Base-by-base conservation (phyloP, 768 basidiomycete genomes). In the Boletus barrowsii region DNA sequence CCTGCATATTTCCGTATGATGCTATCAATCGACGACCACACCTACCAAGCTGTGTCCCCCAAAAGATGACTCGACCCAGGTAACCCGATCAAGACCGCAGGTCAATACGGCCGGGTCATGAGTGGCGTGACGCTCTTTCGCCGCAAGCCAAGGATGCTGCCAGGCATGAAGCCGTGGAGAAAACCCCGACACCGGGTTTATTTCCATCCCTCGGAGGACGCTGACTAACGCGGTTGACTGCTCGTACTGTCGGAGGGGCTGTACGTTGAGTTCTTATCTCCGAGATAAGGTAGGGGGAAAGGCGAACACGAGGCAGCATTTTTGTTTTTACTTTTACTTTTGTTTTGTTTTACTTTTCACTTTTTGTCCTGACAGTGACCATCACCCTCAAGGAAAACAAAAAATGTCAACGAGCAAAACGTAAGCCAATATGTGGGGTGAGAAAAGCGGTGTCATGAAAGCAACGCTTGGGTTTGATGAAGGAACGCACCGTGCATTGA, bases 101-200 rank as follows among this genome's bases (percentile, higher is more conserved):
- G 29, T 9, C 33, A 5, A 4, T 29, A 18, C 54, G 58, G 56
- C 61, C 56, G 51, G 57, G 53, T 55, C 53, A 62, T 61, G 39
- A 8, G 51, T 60, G 48, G 54, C 51, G 48, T 32, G 22, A 22
- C 49, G 20, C 49, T 3, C 37, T 54, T 58, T 45, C 30, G 18
- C 49, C 61, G 56, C 56, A 51, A 14, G 32, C 22, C 24, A 47
- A 40, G 32, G 18, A 13, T 18, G 37, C 40, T 18, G 37, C 40
- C 18, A 24, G 29, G 8, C 29, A 29, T 29, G 29, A 24, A 8
- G 7, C 35, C 11, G 15, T 30, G 42, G 33, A 55, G 33, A 29
- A 9, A 29, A 29, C 22, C 42, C 42, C 30, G 32, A 29, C 42
- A 2, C 37, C 43, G 30, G 41, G 33, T 5, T 35, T 35, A 11